Percentiles rank a stretch among this genome's conserved stretches.
phyloP scores from a whole-genome alignment of 1,284 basidiomycete species.

The Leccinum griseonigrum region DNA sequence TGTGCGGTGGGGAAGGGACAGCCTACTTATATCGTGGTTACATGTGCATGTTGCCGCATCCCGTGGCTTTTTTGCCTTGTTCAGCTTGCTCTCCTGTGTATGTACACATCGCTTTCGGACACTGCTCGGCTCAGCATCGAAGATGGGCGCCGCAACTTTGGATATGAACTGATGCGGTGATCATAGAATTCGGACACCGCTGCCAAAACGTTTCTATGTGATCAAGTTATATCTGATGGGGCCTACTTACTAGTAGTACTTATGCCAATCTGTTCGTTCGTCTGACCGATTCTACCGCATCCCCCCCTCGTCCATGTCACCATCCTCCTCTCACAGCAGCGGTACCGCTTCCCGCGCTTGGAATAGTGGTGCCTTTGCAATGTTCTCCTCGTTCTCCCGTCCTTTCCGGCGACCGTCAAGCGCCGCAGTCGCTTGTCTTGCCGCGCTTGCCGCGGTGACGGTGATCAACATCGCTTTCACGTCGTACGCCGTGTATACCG shows the following conservation, averaged over 20 bases:
- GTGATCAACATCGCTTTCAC: conserved; percentile 24
- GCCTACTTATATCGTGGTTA: background rate
- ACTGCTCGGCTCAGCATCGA: background rate
- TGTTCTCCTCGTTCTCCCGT: background rate
- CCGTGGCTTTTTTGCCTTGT: background rate
- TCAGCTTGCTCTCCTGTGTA: background rate
- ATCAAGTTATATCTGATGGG: conserved; percentile 5
- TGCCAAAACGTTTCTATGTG: background rate
- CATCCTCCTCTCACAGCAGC: background rate
- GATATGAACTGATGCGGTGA: background rate
- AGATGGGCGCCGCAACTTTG: background rate
- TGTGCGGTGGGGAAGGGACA: background rate
- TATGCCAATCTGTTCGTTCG: background rate
- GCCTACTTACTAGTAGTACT: background rate
- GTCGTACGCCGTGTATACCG: conserved; percentile 15
- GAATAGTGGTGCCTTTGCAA: background rate
- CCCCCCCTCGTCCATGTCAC: background rate
- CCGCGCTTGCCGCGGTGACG: conserved; percentile 20
- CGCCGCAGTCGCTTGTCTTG: conserved; percentile 13
- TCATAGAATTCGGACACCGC: background rate
- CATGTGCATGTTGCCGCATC: background rate
- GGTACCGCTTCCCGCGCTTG: background rate
- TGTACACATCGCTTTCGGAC: background rate
- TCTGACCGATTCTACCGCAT: background rate
- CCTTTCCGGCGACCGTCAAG: background rate